Evolutionary conservation across 805 yeast species (phyloP).

Genomic region (Blastobotrys mokoenaii): DNA sequence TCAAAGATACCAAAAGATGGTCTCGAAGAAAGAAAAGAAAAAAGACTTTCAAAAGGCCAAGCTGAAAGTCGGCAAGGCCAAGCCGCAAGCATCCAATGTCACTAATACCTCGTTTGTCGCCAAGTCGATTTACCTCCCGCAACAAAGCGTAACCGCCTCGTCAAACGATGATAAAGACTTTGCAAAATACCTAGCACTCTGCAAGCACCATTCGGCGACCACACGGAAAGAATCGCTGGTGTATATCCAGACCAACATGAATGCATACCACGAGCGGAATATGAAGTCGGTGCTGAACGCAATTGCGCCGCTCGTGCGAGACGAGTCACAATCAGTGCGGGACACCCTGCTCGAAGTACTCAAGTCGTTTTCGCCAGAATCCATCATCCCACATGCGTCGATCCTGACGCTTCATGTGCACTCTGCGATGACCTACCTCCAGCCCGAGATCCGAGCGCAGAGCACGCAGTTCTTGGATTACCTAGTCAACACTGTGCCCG

Average conservation of each 20-base stretch:
- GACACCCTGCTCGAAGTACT: constrained; percentile 41
- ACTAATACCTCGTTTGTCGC: constrained; percentile 85
- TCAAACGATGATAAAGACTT: constrained; percentile 11
- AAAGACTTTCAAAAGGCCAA: constrained; percentile 73
- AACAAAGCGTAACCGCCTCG: constrained; percentile 30
- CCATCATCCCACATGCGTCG: constrained; percentile 30
- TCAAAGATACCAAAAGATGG: constrained; percentile 9
- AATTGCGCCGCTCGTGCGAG: constrained; percentile 57
- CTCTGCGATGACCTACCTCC: constrained; percentile 90
- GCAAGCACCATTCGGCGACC: constrained; percentile 62
- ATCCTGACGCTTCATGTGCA: constrained; percentile 58
- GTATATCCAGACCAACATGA: constrained; percentile 39
- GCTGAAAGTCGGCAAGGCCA: constrained; percentile 80
- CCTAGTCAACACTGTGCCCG: constrained; percentile 46
- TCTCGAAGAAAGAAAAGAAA: constrained; percentile 48
- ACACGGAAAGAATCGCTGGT: constrained; percentile 66
- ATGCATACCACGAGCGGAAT: constrained; percentile 31
- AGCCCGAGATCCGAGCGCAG: constrained; percentile 64
- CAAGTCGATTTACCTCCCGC: constrained; percentile 44
- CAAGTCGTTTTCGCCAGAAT: constrained; percentile 16
- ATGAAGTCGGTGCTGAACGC: constrained; percentile 49
- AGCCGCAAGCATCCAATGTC: constrained; percentile 58
- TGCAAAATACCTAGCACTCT: constrained; percentile 56
- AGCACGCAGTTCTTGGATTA: constrained; percentile 60
- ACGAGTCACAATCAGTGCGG: constrained; percentile 59